A percentile compares a stretch with the other conserved stretches of the same genome.
Evolutionary conservation across 2,329 filamentous ascomycete species (phyloP).

Genomic region (Diaporthe velutina): DNA sequence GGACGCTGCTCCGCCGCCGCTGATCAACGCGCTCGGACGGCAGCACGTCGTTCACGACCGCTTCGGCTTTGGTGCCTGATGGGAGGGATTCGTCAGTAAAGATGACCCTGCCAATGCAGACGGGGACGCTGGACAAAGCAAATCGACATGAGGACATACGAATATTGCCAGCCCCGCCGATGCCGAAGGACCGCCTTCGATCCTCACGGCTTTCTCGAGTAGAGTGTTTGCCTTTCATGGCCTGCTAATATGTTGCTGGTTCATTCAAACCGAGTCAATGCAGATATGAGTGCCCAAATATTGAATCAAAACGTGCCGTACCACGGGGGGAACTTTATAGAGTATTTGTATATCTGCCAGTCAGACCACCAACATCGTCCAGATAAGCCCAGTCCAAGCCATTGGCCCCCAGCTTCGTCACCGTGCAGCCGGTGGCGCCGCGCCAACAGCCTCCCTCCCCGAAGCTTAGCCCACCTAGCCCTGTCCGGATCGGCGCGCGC

Average conservation of each 20-base stretch:
- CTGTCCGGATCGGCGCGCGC: constrained; percentile 23
- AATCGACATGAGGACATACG: no score
- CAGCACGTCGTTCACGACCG: constrained; percentile 2
- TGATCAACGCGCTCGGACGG: constrained; percentile 6
- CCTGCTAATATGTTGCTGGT: neutral
- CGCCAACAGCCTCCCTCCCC: neutral
- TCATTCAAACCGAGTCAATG: neutral
- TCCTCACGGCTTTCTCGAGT: neutral
- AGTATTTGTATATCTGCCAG: neutral
- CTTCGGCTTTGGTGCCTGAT: constrained; percentile 31
- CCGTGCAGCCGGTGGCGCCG: constrained; percentile 14
- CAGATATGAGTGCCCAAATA: neutral
- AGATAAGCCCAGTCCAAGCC: constrained; percentile 24
- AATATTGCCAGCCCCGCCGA: constrained; percentile 36
- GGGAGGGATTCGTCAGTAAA: neutral
- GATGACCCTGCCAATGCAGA: neutral
- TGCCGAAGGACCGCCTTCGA: constrained; percentile 29
- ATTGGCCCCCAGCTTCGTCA: constrained; percentile 33
- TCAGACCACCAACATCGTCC: neutral
- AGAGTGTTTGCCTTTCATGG: neutral
- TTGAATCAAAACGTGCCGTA: fast-evolving
- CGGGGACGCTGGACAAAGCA: no score
- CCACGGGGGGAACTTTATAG: neutral
- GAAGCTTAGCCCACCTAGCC: constrained; percentile 22
- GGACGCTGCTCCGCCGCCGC: constrained; percentile 31